These are phyloP conservation scores for Clonostachys rosea DNA, from an alignment of 2,329 filamentous ascomycete genomes.

Conservation along the genomic window DNA sequence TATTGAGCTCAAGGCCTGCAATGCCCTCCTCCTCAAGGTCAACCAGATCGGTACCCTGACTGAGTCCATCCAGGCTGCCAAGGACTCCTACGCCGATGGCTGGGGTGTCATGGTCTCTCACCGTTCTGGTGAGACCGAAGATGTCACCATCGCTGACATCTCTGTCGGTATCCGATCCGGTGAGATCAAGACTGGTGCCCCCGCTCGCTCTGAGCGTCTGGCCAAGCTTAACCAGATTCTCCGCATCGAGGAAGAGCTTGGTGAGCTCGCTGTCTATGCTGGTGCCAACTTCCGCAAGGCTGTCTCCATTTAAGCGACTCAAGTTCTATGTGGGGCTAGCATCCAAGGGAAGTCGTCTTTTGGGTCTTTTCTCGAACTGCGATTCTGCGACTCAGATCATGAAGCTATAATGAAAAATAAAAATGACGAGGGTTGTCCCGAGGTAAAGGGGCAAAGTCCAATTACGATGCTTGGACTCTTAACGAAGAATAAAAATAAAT, in stretches of 20 bases:
- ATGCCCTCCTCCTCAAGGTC: conserved; percentile 97
- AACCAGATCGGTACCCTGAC: conserved; percentile 99
- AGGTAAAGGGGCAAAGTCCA: too few relatives aligned
- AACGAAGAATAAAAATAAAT: too few relatives aligned
- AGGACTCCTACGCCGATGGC: conserved; percentile 91
- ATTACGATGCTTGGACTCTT: too few relatives aligned
- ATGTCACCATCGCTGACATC: conserved; percentile 98
- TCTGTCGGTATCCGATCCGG: conserved; percentile 93
- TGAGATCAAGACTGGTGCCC: conserved; percentile 99
- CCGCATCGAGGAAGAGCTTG: conserved; percentile 98
- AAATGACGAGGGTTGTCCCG: too few relatives aligned
- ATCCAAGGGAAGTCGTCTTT: too few relatives aligned
- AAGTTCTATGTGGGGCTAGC: too few relatives aligned
- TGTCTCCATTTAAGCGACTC: conserved; percentile 69
- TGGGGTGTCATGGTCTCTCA: conserved; percentile 99
- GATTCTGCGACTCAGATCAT: too few relatives aligned
- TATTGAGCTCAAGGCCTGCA: conserved; percentile 98
- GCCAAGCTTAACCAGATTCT: conserved; percentile 99
- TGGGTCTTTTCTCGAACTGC: too few relatives aligned
- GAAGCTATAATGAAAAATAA: too few relatives aligned
- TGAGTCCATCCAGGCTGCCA: conserved; percentile 98
- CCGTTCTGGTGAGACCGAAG: conserved; percentile 98
- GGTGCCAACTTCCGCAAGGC: conserved; percentile 88
- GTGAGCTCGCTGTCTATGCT: conserved; percentile 85
- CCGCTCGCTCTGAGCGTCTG: conserved; percentile 92